These are phyloP conservation scores for Dipteronia sinensis DNA, from an alignment of 345 rosid genomes.

Conservation along the genomic window DNA sequence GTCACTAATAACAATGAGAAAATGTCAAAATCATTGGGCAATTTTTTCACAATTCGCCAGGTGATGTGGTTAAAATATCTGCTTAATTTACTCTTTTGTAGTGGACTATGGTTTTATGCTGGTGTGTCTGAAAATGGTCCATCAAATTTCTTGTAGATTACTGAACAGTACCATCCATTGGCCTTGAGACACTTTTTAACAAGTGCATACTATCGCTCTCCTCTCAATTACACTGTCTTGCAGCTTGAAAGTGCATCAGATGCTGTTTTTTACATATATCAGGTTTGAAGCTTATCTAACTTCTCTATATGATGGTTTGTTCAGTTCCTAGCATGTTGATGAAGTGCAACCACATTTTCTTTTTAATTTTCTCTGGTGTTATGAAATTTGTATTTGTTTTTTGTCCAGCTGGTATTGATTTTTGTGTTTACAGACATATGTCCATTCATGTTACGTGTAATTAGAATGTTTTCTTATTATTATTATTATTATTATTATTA, in stretches of 20 bases:
- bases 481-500: not conserved
- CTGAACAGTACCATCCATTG: constrained; percentile 69
- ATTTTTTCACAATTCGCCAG: constrained; percentile 73
- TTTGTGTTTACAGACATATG: not conserved
- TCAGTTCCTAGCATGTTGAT: not conserved
- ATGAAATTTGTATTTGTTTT: not conserved
- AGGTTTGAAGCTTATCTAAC: constrained; percentile 46
- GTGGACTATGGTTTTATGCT: not conserved
- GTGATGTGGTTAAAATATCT: constrained; percentile 33
- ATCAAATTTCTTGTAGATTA: constrained; percentile 49
- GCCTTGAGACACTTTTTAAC: constrained; percentile 84
- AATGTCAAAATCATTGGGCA: constrained; percentile 81
- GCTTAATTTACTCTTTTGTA: not conserved
- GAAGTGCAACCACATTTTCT: not conserved
- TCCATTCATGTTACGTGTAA: not conserved
- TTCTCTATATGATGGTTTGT: not conserved
- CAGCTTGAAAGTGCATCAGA: constrained; percentile 81
- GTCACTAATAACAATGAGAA: constrained; percentile 79
- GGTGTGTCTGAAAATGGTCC: constrained; percentile 8
- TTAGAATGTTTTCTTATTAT: not conserved
- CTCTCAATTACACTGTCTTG: constrained; percentile 59
- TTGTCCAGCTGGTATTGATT: not conserved
- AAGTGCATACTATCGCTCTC: constrained; percentile 84
- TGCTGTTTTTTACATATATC: constrained; percentile 73
- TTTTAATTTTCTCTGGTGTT: not conserved